Base-by-base conservation (phyloP, 495 filamentous ascomycete genomes). In the Achaetomiella virescens region DNA sequence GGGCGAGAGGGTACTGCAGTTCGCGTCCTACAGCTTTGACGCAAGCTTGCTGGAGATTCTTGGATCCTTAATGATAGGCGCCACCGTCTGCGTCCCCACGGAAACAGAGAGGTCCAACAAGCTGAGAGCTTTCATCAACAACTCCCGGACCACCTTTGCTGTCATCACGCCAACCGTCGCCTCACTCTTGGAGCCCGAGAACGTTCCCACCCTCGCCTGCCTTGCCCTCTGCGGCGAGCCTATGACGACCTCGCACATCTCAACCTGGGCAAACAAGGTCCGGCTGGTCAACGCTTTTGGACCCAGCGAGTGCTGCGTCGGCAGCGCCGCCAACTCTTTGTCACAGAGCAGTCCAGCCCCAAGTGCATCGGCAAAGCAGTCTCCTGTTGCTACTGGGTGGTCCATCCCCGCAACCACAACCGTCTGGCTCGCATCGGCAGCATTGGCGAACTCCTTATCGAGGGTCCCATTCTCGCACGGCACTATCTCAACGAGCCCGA, bases 361-460 rank as follows among this genome's bases (percentile, higher is more conserved):
- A 45, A 45, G 25, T 45, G 51, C 51, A 54, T 54, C 40, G 51
- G 51, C n/a, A 54, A 44, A 18, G 40, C 40, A 4, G 51, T 54
- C 17, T 44, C 40, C 17, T 52, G 50, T 25, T 43, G 38, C 15
- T 52, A 35, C 10, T 86, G 84, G 83, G 67, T 87, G 44, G 77
- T 82, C 27, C 74, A 85, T 49, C 73, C 81, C 0, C 52, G 55
- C 0, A 72, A 86, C 52, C 74, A 78, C 43, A 58, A 82, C 24
- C 48, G 61, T 1, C 73, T 88, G 14, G 71, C 80, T 24, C 80
- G 83, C 0, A 65, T 86, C 10, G 84, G 84, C 17, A 67, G 69
- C 6, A 67, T 82, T 35, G 85, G 85, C 37, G 85, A 88, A 62
- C 61, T 87, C 18, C 60, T 81, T 3, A 70, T 88, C n/a, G 82